Base-by-base conservation (phyloP, 768 basidiomycete genomes). In the Lenzites betulinus region DNA sequence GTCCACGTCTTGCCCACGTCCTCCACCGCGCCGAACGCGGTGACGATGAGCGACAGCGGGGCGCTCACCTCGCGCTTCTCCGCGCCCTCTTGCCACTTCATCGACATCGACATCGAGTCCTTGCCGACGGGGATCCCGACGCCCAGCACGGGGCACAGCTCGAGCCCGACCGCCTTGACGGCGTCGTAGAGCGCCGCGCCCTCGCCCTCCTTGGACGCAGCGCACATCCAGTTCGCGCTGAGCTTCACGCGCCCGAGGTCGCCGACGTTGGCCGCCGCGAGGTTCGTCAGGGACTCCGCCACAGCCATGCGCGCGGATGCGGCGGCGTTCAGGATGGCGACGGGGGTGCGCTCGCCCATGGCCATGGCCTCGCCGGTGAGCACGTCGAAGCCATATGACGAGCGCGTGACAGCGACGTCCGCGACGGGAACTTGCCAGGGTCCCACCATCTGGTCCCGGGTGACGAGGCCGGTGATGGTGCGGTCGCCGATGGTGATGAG, bases 171-270 rank as follows among this genome's bases (percentile, higher is more conserved):
- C 7, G 97, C 92, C 57, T 87, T 77, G 9, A 93, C 92, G 23
- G 95, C 96, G 59, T 89, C 92, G 73, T 96, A 98, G 56, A 99
- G 79, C 12, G 82, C 88, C 0, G 87, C 87, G 12, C 96, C 96
- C 70, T 98, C 96, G 46, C 95, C 90, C 67, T 86, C 79, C 71
- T 90, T 90, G 9, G 87, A 88, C 6, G 96, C 93, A 3, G 95
- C 95, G 60, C 92, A 94, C 97, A 99, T 99, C 97, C 97, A 99
- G 74, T 99, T 99, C 47, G 96, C 96, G 64, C 93, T 95, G n/a
- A 99, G 81, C 75, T 99, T 99, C 68, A 97, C 85, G 58, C 81
- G 79, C 2, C 81, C 79, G 35, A 98, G 77, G 25, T 83, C 81
- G 3, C 83, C 83, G 41, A 95, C 77, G 49, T 83, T 81, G 1